Percentiles rank a stretch among this genome's conserved stretches.
These are phyloP conservation scores for Leccinum pellstonianum DNA, from an alignment of 768 basidiomycete species.

Conservation along the genomic window DNA sequence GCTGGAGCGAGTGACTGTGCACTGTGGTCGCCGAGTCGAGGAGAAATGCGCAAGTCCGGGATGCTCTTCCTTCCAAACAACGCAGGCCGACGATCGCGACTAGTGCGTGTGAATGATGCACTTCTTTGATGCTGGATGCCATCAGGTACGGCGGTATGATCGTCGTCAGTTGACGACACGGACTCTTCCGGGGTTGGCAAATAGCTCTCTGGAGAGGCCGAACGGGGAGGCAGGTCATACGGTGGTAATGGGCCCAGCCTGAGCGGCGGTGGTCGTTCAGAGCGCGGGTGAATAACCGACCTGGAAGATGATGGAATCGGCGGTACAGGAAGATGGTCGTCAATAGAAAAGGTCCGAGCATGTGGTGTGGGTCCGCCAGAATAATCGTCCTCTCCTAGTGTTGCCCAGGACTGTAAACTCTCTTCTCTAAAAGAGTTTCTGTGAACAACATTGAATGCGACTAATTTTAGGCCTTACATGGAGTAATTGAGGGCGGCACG, in stretches of 20 bases:
- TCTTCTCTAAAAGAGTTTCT: conserved; percentile 35
- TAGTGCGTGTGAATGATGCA: conserved; percentile 48
- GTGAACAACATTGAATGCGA: neutral
- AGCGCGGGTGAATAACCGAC: conserved; percentile 24
- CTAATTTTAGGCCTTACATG: conserved; percentile 23
- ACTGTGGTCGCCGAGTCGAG: conserved; percentile 36
- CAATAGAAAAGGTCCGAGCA: conserved; percentile 58
- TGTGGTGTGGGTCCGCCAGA: conserved; percentile 47
- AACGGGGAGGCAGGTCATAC: conserved; percentile 44
- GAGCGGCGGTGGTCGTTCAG: conserved; percentile 48
- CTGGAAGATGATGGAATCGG: conserved; percentile 26
- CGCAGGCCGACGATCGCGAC: conserved; percentile 36
- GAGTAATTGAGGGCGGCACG: conserved; percentile 36
- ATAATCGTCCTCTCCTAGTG: conserved; percentile 38
- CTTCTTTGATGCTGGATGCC: conserved; percentile 43
- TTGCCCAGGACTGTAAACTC: conserved; percentile 44
- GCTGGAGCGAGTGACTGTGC: conserved; percentile 30
- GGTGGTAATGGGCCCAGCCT: conserved; percentile 46
- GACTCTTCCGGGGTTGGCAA: conserved; percentile 59
- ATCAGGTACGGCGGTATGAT: conserved; percentile 31
- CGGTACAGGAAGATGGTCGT: conserved; percentile 53
- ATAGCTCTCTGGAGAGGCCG: conserved; percentile 52
- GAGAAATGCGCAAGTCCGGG: conserved; percentile 69
- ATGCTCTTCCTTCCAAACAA: conserved; percentile 75
- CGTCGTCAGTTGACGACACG: conserved; percentile 48